Evolutionary conservation across 2,329 filamentous ascomycete genomes (phyloP).

Genomic region (Piedraia hortae): DNA sequence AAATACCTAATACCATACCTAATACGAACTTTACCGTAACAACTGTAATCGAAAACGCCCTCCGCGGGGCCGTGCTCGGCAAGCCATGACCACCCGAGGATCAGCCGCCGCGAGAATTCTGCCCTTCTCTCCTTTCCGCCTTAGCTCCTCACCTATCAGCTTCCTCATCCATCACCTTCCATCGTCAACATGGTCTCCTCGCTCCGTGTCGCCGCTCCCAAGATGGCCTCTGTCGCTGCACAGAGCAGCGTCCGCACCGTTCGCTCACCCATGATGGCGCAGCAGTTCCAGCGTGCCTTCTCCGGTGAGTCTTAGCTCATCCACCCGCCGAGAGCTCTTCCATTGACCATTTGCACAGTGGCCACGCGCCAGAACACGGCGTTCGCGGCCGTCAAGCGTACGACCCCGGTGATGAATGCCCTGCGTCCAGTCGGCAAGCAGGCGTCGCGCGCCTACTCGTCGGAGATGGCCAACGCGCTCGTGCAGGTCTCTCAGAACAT

Average conservation of each 20-base stretch:
- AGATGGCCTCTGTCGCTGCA: conserved; percentile 40
- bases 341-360: conserved; percentile 4
- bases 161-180: conserved; percentile 16
- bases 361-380: conserved; percentile 22
- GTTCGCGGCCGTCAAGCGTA: conserved; percentile 50
- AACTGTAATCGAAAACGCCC: no score
- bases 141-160: neutral
- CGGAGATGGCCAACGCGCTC: conserved; percentile 67
- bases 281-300: conserved; percentile 42
- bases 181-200: conserved; percentile 55
- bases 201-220: conserved; percentile 44
- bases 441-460: conserved; percentile 43
- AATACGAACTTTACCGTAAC: no score
- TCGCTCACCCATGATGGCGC: conserved; percentile 32
- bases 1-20: no score
- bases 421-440: conserved; percentile 20
- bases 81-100: no score
- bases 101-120: no score
- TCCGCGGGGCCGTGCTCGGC: no score
- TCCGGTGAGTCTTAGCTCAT: conserved; percentile 27
- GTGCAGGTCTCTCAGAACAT: conserved; percentile 79
- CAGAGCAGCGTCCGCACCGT: conserved; percentile 48
- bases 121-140: neutral
- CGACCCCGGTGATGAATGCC: conserved; percentile 21
- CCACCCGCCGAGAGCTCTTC: conserved; percentile 2